Percentiles rank a stretch among this genome's conserved stretches.
phyloP scores from a whole-genome alignment of 2,329 filamentous ascomycete genomes.

The Plectosphaerella plurivora region DNA sequence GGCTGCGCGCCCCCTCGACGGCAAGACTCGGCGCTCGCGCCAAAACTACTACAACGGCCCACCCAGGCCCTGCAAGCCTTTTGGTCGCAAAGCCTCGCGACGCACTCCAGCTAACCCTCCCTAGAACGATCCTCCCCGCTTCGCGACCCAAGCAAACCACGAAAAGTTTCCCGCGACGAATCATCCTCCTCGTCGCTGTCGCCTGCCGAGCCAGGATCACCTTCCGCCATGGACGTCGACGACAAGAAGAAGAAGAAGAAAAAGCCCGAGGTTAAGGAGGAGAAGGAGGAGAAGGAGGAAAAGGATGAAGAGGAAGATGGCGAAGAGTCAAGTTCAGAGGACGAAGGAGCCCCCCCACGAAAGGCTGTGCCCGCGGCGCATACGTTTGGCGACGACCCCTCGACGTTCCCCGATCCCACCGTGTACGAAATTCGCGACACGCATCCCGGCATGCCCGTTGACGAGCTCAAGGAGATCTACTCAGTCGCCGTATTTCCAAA shows the following conservation, averaged over 20 bases:
- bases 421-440: slow-evolving; percentile 86
- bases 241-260: slow-evolving; percentile 31
- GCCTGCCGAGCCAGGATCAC: slow-evolving; percentile 45
- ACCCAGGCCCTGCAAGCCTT: background rate
- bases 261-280: slow-evolving; percentile 14
- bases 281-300: slow-evolving; percentile 31
- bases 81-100: background rate
- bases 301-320: slow-evolving; percentile 35
- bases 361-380: slow-evolving; percentile 71
- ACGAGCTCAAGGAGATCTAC: slow-evolving; percentile 84
- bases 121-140: slow-evolving; percentile 51
- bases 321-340: slow-evolving; percentile 50
- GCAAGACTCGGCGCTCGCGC: no score
- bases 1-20: background rate
- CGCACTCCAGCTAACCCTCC: background rate
- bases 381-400: slow-evolving; percentile 88
- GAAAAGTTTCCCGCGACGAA: slow-evolving; percentile 48
- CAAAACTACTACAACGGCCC: no score
- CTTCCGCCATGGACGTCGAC: slow-evolving; percentile 55
- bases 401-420: slow-evolving; percentile 86
- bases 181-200: slow-evolving; percentile 58
- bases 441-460: slow-evolving; percentile 69
- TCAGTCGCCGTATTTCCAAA: slow-evolving; percentile 80
- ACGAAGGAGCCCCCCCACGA: slow-evolving; percentile 56
- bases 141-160: slow-evolving; percentile 44